Base-by-base conservation (phyloP, 1,284 basidiomycete genomes). In the Moniliophthora roreri region DNA sequence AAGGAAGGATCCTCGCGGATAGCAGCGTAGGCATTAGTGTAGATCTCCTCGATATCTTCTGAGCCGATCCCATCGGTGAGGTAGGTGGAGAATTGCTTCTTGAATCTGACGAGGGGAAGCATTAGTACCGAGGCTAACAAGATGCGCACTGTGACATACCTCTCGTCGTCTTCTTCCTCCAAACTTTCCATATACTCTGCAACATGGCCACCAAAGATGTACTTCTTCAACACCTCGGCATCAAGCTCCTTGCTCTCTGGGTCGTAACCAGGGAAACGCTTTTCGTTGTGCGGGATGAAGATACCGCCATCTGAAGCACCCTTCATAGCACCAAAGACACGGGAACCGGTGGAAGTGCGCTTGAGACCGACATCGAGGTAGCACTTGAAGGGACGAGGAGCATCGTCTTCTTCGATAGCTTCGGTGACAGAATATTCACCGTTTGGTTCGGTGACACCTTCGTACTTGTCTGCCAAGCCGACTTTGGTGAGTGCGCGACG, bases 161-260 rank as follows among this genome's bases (percentile, higher is more conserved):
- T 84, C 78, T 98, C 96, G 69, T 98, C 97, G 72, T 99, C 97
- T 79, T 99, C 97, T 84, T 99, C 97, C 79, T 99, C 97, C 56
- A 99, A 81, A 49, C 87, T 91, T 79, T 99, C 94, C 97, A 99
- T 99, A 84, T 98, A 99, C 77, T 99, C 97, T 58, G 97, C 93
- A 57, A 99, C 89, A 74, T 99, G 95, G 52, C 95, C 95, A 73
- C 95, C 96, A 68, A 85, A 94, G 74, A 99, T 99, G 82, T 99
- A 99, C 78, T 95, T 95, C 73, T 96, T 94, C 65, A 99, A 80
- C 46, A 91, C 85, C 72, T 99, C 97, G 52, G 91, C 87, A 65
- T 99, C 95, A 60, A 99, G 83, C 74, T 90, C 79, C 84, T 99
- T 99, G 73, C 77, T 70, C 76, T 99, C 97, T 58, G 90, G 78